Evolutionary conservation across 208 protist genomes (phyloP).

Genomic region (Leishmania major): DNA sequence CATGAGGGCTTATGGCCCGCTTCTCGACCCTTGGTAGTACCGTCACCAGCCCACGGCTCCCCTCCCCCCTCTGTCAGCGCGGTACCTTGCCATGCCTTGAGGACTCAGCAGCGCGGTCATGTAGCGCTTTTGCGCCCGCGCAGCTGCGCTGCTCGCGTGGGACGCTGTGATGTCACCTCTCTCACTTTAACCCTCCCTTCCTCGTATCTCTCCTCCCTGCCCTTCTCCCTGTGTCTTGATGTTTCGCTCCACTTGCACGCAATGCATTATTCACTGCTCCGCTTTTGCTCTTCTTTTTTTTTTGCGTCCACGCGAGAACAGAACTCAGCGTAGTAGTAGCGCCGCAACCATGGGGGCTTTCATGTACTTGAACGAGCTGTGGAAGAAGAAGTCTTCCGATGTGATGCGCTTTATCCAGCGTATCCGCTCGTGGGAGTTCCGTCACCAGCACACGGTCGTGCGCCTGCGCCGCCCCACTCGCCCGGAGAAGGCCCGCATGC

Average conservation of each 20-base stretch:
- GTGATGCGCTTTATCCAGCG: conserved; percentile 99
- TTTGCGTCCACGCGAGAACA: background rate
- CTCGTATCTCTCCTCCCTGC: background rate
- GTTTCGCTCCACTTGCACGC: background rate
- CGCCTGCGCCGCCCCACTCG: conserved; percentile 96
- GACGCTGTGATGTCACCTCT: background rate
- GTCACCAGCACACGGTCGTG: conserved; percentile 94
- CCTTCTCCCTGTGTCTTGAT: background rate
- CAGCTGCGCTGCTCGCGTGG: background rate
- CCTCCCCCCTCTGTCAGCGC: background rate
- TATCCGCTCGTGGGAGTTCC: conserved; percentile 99
- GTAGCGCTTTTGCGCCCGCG: background rate
- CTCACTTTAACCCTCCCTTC: background rate
- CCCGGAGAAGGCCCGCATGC: conserved; percentile 98
- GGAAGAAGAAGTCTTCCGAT: conserved; percentile 99
- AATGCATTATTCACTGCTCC: background rate
- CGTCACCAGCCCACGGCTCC: background rate
- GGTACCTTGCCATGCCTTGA: background rate
- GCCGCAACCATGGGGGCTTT: conserved; percentile 97
- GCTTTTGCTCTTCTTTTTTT: background rate
- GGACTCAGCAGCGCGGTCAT: background rate
- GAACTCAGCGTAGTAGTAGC: conserved; percentile 28
- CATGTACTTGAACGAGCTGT: conserved; percentile 99
- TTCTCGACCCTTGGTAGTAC: background rate
- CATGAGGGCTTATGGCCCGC: background rate